Evolutionary conservation across 2,329 filamentous ascomycete genomes (phyloP), one percentile per base, ranked within the genome.

Genomic region (Salinomyces thailandicus): DNA sequence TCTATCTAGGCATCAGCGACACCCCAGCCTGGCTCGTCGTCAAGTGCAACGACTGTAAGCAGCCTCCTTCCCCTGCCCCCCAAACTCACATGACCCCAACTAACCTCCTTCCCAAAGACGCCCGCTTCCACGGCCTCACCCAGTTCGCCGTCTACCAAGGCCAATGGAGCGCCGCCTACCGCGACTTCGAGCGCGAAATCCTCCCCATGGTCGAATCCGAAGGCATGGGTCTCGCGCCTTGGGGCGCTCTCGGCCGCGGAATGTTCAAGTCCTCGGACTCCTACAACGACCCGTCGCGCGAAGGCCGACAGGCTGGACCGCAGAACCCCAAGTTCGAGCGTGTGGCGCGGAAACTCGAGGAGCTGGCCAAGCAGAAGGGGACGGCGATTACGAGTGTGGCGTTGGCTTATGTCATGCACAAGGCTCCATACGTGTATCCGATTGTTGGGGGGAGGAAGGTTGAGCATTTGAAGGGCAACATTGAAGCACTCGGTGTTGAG

Each of bases 371-470:
- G 12, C 62, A 68, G 42, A 73, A 77, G 49, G 63, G 68, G 67
- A 42, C 41, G 2, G 62, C 69, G 19, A 67, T 83, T 33, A 79
- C 43, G 6, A 71, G 71, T 27, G 61, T 82, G 16, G 55, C 55
- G 33, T 34, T 87, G 22, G 81, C 81, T 1, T 86, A 86, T 52
- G 74, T 85, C 4, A 39, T 81, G 64, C 68, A 73, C 48, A 85
- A 54, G 43, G 37, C 50, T 1, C 75, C 79, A 0, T 77, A 81
- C 44, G 80, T 86, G 8, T 84, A 83, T 50, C 83, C 82, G 0
- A 76, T 87, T 20, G 67, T 85, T 6, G 81, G 82, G 5, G 78
- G 79, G 0, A 69, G 81, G n/a, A 85, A 78, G 49, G 57, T 83
- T 6, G 75, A 79, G 29, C 81, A 86, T 53, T 61, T 87, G 33